These are phyloP conservation scores for Actinomucor elegans DNA, from an alignment of 371 early-diverging fungal species.

Conservation along the genomic window DNA sequence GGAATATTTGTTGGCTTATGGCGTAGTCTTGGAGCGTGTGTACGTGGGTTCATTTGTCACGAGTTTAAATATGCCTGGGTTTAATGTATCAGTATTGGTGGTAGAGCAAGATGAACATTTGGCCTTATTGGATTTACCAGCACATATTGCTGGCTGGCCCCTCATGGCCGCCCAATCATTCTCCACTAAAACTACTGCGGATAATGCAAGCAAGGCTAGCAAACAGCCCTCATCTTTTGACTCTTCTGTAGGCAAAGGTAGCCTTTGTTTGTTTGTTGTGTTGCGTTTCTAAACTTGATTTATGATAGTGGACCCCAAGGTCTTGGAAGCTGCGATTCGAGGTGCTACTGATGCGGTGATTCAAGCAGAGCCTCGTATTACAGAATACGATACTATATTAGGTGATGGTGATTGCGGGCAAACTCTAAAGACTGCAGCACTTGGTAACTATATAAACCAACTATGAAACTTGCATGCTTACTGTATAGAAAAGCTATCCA, in stretches of 20 bases:
- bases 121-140: slow-evolving; percentile 48
- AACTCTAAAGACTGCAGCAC: slow-evolving; percentile 68
- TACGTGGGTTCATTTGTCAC: slow-evolving; percentile 72
- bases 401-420: slow-evolving; percentile 89
- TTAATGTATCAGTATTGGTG: slow-evolving; percentile 62
- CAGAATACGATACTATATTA: slow-evolving; percentile 66
- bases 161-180: slow-evolving; percentile 23
- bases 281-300: background rate
- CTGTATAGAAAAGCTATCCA: slow-evolving; percentile 42
- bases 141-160: slow-evolving; percentile 61
- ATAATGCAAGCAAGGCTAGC: background rate
- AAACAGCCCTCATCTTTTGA: no score
- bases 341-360: slow-evolving; percentile 57
- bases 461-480: background rate
- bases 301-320: slow-evolving; percentile 15
- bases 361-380: slow-evolving; percentile 69
- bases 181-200: background rate
- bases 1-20: slow-evolving; percentile 21
- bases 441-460: slow-evolving; percentile 36
- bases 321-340: slow-evolving; percentile 38
- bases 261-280: background rate
- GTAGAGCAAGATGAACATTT: slow-evolving; percentile 34
- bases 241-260: background rate
- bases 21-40: slow-evolving; percentile 52
- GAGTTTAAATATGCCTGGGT: slow-evolving; percentile 77